Percentiles rank a stretch among this genome's conserved stretches.
These are phyloP conservation scores for Pseudonitzschia multistriata DNA, from an alignment of 108 stramenopile genomes.

Conservation along the genomic window DNA sequence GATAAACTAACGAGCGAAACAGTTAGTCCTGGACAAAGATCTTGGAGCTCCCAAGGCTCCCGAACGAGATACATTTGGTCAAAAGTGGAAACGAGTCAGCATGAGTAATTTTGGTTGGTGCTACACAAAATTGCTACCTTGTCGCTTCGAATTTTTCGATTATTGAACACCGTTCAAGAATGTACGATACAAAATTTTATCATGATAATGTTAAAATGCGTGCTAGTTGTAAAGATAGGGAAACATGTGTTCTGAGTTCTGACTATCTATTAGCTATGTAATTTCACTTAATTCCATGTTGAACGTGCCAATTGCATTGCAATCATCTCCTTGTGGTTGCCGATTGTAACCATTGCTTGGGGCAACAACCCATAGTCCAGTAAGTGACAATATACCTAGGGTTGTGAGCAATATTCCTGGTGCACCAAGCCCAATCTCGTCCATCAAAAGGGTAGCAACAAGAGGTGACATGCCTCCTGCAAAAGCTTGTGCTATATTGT, in stretches of 20 bases:
- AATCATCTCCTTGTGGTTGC: conserved; percentile 12
- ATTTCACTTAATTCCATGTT: conserved; percentile 7
- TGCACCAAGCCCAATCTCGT: conserved; percentile 32
- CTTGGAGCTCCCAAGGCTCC: too few species aligned
- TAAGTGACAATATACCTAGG: conserved; percentile 42
- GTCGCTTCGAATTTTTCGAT: too few species aligned
- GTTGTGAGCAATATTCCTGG: conserved; percentile 51
- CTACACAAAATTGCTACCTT: too few species aligned
- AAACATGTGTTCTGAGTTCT: neutral
- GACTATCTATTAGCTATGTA: neutral
- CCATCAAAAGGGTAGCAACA: conserved; percentile 53
- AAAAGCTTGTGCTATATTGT: conserved; percentile 68
- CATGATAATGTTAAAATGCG: too few species aligned
- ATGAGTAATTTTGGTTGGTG: too few species aligned
- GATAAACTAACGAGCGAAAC: too few species aligned
- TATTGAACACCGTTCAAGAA: too few species aligned
- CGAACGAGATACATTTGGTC: too few species aligned
- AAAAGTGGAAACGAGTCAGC: too few species aligned
- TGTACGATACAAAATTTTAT: too few species aligned
- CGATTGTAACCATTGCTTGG: conserved; percentile 22
- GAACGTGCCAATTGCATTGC: neutral
- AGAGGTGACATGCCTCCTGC: conserved; percentile 54
- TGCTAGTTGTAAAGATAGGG: neutral
- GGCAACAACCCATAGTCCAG: conserved; percentile 47
- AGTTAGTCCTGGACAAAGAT: too few species aligned